Base-by-base conservation (phyloP, 306 rosid genomes). In the Adenanthera pavonina region DNA sequence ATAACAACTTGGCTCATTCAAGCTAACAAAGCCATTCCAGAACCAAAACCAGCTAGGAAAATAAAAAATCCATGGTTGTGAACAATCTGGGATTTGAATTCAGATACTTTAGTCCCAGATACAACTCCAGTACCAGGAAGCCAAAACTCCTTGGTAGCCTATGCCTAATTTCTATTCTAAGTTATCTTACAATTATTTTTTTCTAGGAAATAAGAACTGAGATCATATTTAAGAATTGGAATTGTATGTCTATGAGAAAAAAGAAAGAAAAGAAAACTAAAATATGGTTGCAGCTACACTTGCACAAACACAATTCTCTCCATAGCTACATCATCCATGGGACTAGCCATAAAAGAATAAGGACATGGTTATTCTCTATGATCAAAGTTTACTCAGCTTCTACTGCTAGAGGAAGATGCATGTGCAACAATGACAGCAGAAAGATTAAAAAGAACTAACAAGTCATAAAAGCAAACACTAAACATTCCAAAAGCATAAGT, bases 401-500 rank as follows among this genome's bases (percentile, higher is more conserved):
- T 6, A 47, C 56, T 47, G n/a, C 56, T 7, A 47, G 59, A 20
- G 75, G 43, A 9, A 48, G 12, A 72, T 19, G 53, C 53, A 44
- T 11, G 68, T 40, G 20, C 51, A 67, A 67, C 66, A 49, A 40
- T 67, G 51, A 67, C 51, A 67, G 17, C 30, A 43, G 6, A 8
- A 41, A 40, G 35, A 68, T 43, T 19, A 64, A 30, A 16, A 48
- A 25, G 57, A 20, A 74, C 30, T 59, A 10, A 7, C 10, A 73
- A 57, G 60, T 19, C 41, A 78, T 47, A 57, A 67, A 47, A 70
- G 12, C 65, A 34, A 34, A 68, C 65, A 36, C 33, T 76, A 35
- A 66, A 57, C 30, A 65, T 76, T 83, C 65, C 64, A 73, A 33
- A 15, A 80, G 78, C 57, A 64, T 59, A 67, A 30, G 69, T 65